Conservation (phyloP, 352 stramenopile species). For the Globisporangium spiculum region DNA sequence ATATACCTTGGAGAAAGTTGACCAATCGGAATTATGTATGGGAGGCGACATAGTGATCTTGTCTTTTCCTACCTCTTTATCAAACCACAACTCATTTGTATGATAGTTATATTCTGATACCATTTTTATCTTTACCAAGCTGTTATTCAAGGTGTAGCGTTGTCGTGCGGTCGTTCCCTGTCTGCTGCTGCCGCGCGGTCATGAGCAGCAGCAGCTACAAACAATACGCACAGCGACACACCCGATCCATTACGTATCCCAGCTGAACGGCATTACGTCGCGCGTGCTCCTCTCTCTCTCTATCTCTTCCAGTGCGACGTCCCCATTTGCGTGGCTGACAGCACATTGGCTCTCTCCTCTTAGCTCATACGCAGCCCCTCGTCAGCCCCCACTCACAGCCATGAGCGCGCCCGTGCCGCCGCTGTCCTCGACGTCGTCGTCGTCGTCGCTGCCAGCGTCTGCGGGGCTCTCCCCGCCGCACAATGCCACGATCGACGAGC, state of each 20-base stretch:
- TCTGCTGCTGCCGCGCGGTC: constrained; percentile 6
- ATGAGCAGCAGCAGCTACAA: not conserved
- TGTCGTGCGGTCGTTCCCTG: constrained; percentile 2
- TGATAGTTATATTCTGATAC: not conserved
- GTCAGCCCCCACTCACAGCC: not conserved
- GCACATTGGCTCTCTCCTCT: not conserved
- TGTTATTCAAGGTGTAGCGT: not conserved
- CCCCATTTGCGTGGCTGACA: not conserved
- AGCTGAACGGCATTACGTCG: constrained; percentile 1
- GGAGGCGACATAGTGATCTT: not conserved
- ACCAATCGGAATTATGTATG: not conserved
- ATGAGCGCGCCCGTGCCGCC: constrained; percentile 15
- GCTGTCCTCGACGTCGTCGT: constrained; percentile 34
- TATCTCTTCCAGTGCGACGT: not conserved
- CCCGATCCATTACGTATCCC: constrained; percentile 2
- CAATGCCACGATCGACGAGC: constrained; percentile 13
- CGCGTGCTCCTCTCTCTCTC: not conserved
- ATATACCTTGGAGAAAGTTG: not conserved
- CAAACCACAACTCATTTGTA: not conserved
- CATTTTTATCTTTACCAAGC: not conserved
- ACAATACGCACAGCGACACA: not conserved
- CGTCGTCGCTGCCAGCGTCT: constrained; percentile 27
- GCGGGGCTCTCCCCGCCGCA: constrained; percentile 10
- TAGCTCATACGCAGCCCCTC: not conserved
- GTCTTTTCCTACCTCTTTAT: not conserved